These are phyloP conservation scores for Lichtheimia hyalospora DNA, from an alignment of 371 early-diverging fungal genomes.

Conservation along the genomic window DNA sequence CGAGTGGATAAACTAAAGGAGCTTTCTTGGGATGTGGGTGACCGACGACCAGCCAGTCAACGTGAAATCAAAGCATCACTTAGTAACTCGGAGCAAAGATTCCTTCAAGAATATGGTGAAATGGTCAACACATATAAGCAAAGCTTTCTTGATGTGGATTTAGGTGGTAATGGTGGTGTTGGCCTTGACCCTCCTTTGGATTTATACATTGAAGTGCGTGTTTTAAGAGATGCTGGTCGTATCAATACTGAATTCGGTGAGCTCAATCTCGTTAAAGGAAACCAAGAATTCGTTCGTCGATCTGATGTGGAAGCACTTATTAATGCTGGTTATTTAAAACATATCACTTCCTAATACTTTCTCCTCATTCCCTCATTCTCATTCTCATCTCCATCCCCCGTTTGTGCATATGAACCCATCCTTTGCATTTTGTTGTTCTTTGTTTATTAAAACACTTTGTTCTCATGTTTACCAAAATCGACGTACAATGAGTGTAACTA, in stretches of 20 bases:
- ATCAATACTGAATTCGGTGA: slow-evolving; percentile 84
- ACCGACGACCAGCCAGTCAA: slow-evolving; percentile 29
- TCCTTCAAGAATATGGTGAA: slow-evolving; percentile 61
- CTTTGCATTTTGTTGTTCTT: too few relatives aligned
- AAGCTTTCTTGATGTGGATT: slow-evolving; percentile 67
- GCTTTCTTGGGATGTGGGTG: slow-evolving; percentile 76
- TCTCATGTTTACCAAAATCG: too few relatives aligned
- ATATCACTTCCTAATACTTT: slow-evolving; percentile 21
- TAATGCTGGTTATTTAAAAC: slow-evolving; percentile 77
- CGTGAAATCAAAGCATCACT: slow-evolving; percentile 50
- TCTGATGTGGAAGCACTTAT: slow-evolving; percentile 90
- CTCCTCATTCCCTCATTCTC: not conserved
- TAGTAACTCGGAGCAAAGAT: slow-evolving; percentile 66
- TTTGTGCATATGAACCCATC: not conserved
- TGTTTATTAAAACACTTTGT: too few relatives aligned
- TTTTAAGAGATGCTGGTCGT: slow-evolving; percentile 85
- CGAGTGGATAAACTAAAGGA: slow-evolving; percentile 72
- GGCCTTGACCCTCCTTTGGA: slow-evolving; percentile 85
- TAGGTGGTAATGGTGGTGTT: slow-evolving; percentile 69
- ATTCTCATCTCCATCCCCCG: not conserved
- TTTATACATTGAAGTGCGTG: slow-evolving; percentile 85
- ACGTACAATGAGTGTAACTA: slow-evolving; percentile 13
- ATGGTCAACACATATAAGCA: slow-evolving; percentile 69
- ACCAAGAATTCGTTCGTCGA: slow-evolving; percentile 82
- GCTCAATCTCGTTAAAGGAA: slow-evolving; percentile 68